Evolutionary conservation across 2,329 filamentous ascomycete genomes (phyloP).

Genomic region (Westerdykella ornata): DNA sequence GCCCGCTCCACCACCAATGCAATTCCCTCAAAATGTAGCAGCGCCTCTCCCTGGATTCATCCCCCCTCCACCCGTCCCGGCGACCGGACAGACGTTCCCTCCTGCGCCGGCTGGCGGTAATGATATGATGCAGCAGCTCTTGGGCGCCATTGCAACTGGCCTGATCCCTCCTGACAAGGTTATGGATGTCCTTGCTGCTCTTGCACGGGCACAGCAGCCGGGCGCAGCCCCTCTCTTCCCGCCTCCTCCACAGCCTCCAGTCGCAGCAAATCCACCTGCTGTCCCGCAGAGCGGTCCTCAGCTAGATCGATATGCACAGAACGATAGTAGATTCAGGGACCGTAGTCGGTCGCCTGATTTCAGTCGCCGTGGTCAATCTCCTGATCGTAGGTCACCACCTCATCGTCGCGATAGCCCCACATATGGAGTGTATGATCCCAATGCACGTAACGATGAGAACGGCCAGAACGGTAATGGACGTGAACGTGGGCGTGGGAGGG

Average conservation of each 20-base stretch:
- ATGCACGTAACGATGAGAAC: slow-evolving; percentile 49
- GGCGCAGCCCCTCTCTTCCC: slow-evolving; percentile 17
- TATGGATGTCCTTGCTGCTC: slow-evolving; percentile 27
- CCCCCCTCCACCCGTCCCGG: slow-evolving; percentile 18
- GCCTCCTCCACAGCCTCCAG: slow-evolving; percentile 21
- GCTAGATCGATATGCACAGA: slow-evolving; percentile 25
- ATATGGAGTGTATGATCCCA: slow-evolving; percentile 66
- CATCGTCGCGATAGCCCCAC: slow-evolving; percentile 61
- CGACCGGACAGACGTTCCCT: slow-evolving; percentile 17
- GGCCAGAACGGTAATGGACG: slow-evolving; percentile 51
- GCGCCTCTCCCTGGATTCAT: slow-evolving; percentile 30
- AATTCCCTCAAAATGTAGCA: slow-evolving; percentile 25
- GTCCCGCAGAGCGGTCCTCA: slow-evolving; percentile 15
- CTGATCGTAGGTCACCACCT: slow-evolving; percentile 51
- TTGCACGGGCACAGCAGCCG: slow-evolving; percentile 18
- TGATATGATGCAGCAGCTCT: slow-evolving; percentile 27
- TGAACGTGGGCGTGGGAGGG: slow-evolving; percentile 51
- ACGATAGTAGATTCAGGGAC: slow-evolving; percentile 32
- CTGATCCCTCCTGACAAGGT: slow-evolving; percentile 31
- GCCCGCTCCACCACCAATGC: too few species aligned
- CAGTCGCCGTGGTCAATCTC: slow-evolving; percentile 58
- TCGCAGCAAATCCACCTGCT: slow-evolving; percentile 4
- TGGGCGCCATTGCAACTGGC: slow-evolving; percentile 31
- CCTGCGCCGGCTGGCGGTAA: slow-evolving; percentile 21
- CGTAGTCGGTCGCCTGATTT: slow-evolving; percentile 54